Evolutionary conservation across 2,329 filamentous ascomycete species (phyloP).

Genomic region (Sodiomyces alkalinus): DNA sequence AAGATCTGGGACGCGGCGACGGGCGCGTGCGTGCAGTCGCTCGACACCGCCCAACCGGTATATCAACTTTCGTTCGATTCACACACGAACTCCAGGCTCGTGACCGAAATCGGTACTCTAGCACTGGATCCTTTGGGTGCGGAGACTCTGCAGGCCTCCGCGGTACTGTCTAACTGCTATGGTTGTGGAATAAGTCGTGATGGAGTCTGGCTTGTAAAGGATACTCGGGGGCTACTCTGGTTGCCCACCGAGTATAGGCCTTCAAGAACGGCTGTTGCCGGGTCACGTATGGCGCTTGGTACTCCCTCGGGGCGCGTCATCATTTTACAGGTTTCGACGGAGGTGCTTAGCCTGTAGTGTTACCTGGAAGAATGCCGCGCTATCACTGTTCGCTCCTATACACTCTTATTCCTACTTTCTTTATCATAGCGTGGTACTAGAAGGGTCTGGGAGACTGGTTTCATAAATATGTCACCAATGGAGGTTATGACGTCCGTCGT

Average conservation of each 20-base stretch:
- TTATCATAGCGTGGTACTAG: neutral
- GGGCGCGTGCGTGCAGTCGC: neutral
- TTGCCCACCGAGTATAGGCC: constrained; percentile 1
- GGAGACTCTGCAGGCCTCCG: neutral
- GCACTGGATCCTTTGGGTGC: neutral
- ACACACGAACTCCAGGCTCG: neutral
- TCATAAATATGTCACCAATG: too few relatives aligned
- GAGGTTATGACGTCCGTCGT: too few relatives aligned
- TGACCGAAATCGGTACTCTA: neutral
- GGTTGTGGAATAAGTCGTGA: neutral
- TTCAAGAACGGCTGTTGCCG: neutral
- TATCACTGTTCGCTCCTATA: neutral
- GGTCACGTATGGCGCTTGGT: neutral
- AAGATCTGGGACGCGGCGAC: neutral
- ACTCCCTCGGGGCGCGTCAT: neutral
- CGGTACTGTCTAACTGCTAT: neutral
- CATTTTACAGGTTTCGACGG: constrained; percentile 1
- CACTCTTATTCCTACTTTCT: neutral
- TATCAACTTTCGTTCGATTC: neutral
- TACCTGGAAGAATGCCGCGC: neutral
- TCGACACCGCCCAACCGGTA: neutral
- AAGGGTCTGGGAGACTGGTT: neutral
- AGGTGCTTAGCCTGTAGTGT: neutral
- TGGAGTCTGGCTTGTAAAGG: neutral
- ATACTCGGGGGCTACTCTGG: neutral